Conservation (phyloP, 768 basidiomycete species). For the Floccularia luteovirens region DNA sequence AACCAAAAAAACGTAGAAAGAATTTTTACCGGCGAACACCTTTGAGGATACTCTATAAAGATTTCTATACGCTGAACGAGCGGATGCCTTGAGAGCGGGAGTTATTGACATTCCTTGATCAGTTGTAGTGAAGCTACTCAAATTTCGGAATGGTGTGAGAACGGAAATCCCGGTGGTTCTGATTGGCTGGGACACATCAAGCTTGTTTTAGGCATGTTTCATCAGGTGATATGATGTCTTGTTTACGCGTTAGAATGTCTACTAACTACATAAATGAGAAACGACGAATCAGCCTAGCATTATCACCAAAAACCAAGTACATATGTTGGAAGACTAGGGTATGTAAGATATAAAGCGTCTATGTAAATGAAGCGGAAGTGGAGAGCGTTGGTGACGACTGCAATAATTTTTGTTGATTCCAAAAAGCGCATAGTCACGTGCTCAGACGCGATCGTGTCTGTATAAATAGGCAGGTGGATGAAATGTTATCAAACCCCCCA, state of each 20-base stretch:
- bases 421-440: conserved; percentile 28
- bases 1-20: background rate
- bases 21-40: conserved; percentile 54
- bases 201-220: background rate
- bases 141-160: background rate
- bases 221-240: conserved; percentile 2
- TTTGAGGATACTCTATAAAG: conserved; percentile 57
- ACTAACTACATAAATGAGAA: background rate
- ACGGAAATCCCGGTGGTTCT: background rate
- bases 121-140: background rate
- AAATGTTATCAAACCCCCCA: conserved; percentile 28
- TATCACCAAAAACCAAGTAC: background rate
- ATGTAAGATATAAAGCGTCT: no score
- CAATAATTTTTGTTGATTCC: conserved; percentile 30
- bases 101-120: conserved; percentile 40
- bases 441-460: conserved; percentile 32
- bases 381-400: background rate
- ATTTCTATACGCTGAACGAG: conserved; percentile 69
- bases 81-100: conserved; percentile 50
- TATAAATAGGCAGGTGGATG: conserved; percentile 32
- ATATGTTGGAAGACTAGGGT: no score
- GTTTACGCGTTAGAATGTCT: conserved; percentile 1
- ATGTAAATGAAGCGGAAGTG: no score
- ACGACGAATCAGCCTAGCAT: background rate
- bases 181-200: background rate